Conservation (phyloP, 768 basidiomycete species). For the Scleroderma bovista region DNA sequence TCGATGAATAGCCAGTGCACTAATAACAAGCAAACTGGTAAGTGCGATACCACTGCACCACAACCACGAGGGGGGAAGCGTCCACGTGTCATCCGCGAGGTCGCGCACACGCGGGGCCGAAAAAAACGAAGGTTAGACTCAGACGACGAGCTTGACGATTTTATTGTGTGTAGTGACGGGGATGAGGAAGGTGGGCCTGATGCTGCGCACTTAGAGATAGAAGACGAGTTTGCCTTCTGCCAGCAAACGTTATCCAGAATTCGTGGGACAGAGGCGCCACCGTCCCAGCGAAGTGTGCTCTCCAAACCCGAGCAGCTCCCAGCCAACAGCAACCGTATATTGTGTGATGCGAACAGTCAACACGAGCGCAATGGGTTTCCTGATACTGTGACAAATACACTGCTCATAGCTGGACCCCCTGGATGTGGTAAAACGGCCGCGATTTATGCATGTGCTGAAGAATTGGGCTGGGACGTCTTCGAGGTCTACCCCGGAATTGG, state of each 20-base stretch:
- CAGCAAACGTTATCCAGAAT: constrained; percentile 18
- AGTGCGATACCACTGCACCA: constrained; percentile 16
- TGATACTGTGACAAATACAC: constrained; percentile 71
- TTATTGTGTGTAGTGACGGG: constrained; percentile 45
- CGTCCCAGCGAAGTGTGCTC: constrained; percentile 1
- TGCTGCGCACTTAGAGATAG: constrained; percentile 34
- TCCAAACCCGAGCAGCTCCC: constrained; percentile 1
- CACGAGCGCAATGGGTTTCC: constrained; percentile 25
- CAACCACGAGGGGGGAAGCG: constrained; percentile 46
- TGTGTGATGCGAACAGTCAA: constrained; percentile 7
- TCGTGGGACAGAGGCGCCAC: constrained; percentile 2
- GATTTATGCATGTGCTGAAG: constrained; percentile 89
- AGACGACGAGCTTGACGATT: constrained; percentile 51
- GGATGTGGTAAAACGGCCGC: constrained; percentile 90
- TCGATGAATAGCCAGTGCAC: background rate
- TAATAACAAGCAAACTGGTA: constrained; percentile 14
- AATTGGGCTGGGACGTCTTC: constrained; percentile 94
- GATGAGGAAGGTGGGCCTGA: constrained; percentile 18
- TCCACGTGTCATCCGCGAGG: constrained; percentile 51
- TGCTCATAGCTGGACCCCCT: constrained; percentile 75
- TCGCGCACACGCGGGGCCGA: constrained; percentile 39
- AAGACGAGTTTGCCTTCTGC: constrained; percentile 30
- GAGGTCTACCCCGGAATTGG: constrained; percentile 96
- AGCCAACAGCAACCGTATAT: constrained; percentile 4
- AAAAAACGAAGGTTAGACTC: constrained; percentile 52